Percentiles rank a stretch among this genome's conserved stretches.
Conservation (phyloP, 108 stramenopile species). For the Skeletonema potamos region DNA sequence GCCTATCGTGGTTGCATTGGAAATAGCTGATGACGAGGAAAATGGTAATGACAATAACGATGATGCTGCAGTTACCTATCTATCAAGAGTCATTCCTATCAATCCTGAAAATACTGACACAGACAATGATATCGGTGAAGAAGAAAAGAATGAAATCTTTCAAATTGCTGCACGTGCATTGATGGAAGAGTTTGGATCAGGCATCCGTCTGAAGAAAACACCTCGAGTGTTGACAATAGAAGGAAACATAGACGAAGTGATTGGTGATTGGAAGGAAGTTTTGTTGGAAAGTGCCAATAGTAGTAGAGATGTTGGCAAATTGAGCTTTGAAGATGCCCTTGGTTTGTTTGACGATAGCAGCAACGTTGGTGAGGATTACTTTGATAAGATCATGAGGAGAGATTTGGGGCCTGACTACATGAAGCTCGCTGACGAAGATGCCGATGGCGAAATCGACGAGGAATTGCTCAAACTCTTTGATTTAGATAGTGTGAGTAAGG, state of each 20-base stretch:
- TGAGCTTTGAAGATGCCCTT: slow-evolving; percentile 25
- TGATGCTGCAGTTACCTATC: slow-evolving; percentile 10
- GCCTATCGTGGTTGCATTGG: slow-evolving; percentile 43
- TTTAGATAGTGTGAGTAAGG: background rate
- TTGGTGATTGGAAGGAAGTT: slow-evolving; percentile 37
- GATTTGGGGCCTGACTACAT: slow-evolving; percentile 43
- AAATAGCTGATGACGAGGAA: slow-evolving; percentile 9
- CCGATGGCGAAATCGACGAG: slow-evolving; percentile 42
- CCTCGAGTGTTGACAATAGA: slow-evolving; percentile 39
- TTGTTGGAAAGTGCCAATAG: slow-evolving; percentile 14
- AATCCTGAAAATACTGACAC: slow-evolving; percentile 24
- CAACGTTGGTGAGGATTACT: slow-evolving; percentile 29
- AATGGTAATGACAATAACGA: background rate
- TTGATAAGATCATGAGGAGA: slow-evolving; percentile 46
- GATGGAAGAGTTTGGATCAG: slow-evolving; percentile 27
- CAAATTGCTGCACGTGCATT: slow-evolving; percentile 42
- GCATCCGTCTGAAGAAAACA: slow-evolving; percentile 32
- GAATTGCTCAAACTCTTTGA: slow-evolving; percentile 36
- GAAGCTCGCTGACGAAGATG: slow-evolving; percentile 13
- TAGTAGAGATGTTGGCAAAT: background rate
- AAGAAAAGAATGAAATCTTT: slow-evolving; percentile 41
- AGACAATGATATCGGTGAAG: slow-evolving; percentile 8
- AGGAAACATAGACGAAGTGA: slow-evolving; percentile 32
- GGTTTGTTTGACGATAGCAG: slow-evolving; percentile 17
- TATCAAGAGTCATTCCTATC: slow-evolving; percentile 34